Evolutionary conservation across 1,284 basidiomycete species (phyloP).

Genomic region (Pyrrhoderma lamaoense): DNA sequence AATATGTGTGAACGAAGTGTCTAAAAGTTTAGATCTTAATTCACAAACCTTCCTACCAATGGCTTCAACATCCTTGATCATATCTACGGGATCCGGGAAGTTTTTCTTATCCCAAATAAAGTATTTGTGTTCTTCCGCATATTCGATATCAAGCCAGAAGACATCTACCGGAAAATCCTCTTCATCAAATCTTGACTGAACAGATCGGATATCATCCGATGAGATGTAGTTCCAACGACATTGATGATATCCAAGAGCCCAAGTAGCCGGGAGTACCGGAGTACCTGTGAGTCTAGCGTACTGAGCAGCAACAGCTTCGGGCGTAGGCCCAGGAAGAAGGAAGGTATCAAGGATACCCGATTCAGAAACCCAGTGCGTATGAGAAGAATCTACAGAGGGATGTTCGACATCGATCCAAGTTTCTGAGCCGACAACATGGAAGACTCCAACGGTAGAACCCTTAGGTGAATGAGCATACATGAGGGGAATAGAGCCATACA

Average conservation of each 20-base stretch:
- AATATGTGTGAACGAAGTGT: background rate
- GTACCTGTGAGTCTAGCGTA: constrained; percentile 84
- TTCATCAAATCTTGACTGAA: constrained; percentile 85
- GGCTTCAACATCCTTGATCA: constrained; percentile 85
- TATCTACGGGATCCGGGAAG: constrained; percentile 91
- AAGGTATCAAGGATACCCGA: constrained; percentile 94
- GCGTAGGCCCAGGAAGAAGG: constrained; percentile 84
- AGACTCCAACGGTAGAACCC: constrained; percentile 81
- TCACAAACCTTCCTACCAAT: constrained; percentile 72
- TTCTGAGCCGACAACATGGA: constrained; percentile 89
- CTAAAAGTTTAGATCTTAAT: background rate
- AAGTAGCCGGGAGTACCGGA: constrained; percentile 81
- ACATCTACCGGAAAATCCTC: constrained; percentile 95
- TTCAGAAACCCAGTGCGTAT: constrained; percentile 96
- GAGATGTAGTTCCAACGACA: constrained; percentile 98
- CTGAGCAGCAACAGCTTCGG: constrained; percentile 76
- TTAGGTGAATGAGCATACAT: constrained; percentile 83
- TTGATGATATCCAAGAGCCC: constrained; percentile 94
- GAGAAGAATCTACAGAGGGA: constrained; percentile 53
- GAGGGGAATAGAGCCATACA: constrained; percentile 89
- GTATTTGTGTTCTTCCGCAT: constrained; percentile 91
- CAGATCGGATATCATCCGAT: constrained; percentile 82
- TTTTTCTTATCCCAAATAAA: constrained; percentile 92
- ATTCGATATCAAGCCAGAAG: constrained; percentile 98
- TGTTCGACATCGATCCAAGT: constrained; percentile 92